phyloP scores from a whole-genome alignment of 495 filamentous ascomycete species.

The Talaromyces nanjingensis region DNA sequence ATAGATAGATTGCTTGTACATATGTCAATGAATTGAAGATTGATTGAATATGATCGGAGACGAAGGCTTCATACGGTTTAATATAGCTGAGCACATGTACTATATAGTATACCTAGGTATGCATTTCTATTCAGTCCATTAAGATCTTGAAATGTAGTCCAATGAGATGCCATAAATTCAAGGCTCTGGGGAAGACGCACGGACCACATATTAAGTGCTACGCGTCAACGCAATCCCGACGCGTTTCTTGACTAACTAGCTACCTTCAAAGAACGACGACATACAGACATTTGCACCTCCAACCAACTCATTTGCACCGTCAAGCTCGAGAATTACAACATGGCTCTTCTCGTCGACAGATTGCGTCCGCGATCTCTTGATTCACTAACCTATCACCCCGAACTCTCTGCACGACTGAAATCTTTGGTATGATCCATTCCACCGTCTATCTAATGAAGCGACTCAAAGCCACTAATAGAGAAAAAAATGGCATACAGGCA shows the following conservation, averaged over 20 bases:
- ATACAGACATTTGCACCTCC: not conserved
- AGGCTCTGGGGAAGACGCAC: slow-evolving; percentile 18
- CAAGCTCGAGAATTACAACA: slow-evolving; percentile 16
- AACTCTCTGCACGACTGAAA: slow-evolving; percentile 79
- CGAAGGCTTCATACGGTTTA: too few species aligned
- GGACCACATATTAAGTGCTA: slow-evolving; percentile 36
- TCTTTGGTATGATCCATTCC: slow-evolving; percentile 59
- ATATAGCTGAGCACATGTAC: too few species aligned
- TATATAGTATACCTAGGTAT: too few species aligned
- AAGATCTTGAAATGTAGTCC: not conserved
- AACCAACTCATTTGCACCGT: not conserved
- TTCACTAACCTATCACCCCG: slow-evolving; percentile 76
- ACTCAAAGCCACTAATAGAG: not conserved
- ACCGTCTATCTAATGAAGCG: not conserved
- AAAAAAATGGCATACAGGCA: slow-evolving; percentile 47
- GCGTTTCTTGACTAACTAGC: slow-evolving; percentile 19
- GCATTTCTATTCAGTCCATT: too few species aligned
- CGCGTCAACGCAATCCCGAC: slow-evolving; percentile 32
- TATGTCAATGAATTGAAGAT: not conserved
- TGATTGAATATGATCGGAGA: not conserved
- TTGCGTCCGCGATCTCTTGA: slow-evolving; percentile 87
- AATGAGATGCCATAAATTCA: not conserved
- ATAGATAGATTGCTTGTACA: not conserved
- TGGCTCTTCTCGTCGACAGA: slow-evolving; percentile 89
- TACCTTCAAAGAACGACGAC: slow-evolving; percentile 4